These are phyloP conservation scores for Hydnum rufescens DNA, from an alignment of 768 basidiomycete species.

Conservation along the genomic window DNA sequence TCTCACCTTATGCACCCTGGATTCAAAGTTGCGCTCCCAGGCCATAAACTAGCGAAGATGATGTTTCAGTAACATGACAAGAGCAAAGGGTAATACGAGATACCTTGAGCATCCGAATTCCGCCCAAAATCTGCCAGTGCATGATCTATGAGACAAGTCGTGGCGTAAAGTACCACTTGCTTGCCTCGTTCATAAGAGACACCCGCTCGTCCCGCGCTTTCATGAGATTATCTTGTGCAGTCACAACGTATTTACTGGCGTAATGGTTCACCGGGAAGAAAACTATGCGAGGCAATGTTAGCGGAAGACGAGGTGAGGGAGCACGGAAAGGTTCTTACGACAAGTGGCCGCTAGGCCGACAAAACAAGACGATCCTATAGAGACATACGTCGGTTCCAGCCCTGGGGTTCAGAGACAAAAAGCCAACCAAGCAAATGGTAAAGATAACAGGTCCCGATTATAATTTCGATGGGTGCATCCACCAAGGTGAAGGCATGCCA, in stretches of 20 bases:
- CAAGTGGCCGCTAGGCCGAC: slow-evolving; percentile 60
- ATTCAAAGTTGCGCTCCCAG: slow-evolving; percentile 81
- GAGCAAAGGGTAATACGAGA: slow-evolving; percentile 7
- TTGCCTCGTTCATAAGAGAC: slow-evolving; percentile 70
- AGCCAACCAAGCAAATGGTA: slow-evolving; percentile 51
- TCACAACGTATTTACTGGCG: slow-evolving; percentile 59
- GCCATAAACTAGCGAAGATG: slow-evolving; percentile 57
- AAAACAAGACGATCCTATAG: slow-evolving; percentile 43
- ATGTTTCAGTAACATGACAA: background rate
- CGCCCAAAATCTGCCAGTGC: slow-evolving; percentile 42
- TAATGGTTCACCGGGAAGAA: slow-evolving; percentile 62
- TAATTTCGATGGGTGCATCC: slow-evolving; percentile 65
- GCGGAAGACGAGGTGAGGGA: background rate
- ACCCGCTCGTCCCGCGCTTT: slow-evolving; percentile 83
- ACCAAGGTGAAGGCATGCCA: slow-evolving; percentile 4
- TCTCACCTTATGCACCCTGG: slow-evolving; percentile 47
- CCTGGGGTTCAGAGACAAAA: background rate
- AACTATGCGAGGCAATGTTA: slow-evolving; percentile 11
- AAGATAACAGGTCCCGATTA: slow-evolving; percentile 53
- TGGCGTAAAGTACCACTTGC: slow-evolving; percentile 5
- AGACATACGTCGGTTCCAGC: background rate
- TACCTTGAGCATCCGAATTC: slow-evolving; percentile 74
- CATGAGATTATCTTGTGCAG: slow-evolving; percentile 72
- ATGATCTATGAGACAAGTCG: background rate
- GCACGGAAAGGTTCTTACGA: slow-evolving; percentile 4